Evolutionary conservation across 2,329 filamentous ascomycete species (phyloP).

Genomic region (Phaeophleospora eucalypticola): DNA sequence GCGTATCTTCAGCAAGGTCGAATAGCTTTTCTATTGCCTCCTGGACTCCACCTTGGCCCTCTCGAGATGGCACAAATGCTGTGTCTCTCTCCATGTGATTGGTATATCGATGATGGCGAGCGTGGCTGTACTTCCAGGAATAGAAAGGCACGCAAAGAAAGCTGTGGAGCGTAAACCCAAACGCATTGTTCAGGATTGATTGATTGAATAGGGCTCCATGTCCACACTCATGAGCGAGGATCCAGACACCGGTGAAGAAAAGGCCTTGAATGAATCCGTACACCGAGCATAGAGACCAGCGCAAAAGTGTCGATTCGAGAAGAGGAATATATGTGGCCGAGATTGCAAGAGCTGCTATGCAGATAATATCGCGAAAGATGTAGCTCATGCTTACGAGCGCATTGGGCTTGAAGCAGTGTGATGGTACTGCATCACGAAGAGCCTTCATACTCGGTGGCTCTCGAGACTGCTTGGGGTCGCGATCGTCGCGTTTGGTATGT

Average conservation of each 20-base stretch:
- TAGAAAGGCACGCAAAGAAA: constrained; percentile 66
- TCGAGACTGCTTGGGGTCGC: no score
- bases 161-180: constrained; percentile 64
- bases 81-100: constrained; percentile 32
- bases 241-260: constrained; percentile 65
- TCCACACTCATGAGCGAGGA: constrained; percentile 67
- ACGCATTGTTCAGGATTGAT: constrained; percentile 54
- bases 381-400: no score
- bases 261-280: constrained; percentile 65
- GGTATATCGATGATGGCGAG: constrained; percentile 65
- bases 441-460: no score
- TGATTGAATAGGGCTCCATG: constrained; percentile 62
- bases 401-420: no score
- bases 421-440: no score
- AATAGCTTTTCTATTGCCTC: constrained; percentile 7
- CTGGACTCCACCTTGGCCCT: constrained; percentile 6
- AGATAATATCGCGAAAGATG: no score
- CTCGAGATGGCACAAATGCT: constrained; percentile 34
- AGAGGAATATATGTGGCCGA: no score
- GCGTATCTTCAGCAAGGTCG: constrained; percentile 28
- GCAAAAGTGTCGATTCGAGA: no score
- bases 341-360: no score
- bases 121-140: constrained; percentile 68
- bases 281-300: no score
- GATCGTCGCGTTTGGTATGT: no score